Base-by-base conservation (phyloP, 2,329 filamentous ascomycete species). In the Arthrobotrys entomopaga region DNA sequence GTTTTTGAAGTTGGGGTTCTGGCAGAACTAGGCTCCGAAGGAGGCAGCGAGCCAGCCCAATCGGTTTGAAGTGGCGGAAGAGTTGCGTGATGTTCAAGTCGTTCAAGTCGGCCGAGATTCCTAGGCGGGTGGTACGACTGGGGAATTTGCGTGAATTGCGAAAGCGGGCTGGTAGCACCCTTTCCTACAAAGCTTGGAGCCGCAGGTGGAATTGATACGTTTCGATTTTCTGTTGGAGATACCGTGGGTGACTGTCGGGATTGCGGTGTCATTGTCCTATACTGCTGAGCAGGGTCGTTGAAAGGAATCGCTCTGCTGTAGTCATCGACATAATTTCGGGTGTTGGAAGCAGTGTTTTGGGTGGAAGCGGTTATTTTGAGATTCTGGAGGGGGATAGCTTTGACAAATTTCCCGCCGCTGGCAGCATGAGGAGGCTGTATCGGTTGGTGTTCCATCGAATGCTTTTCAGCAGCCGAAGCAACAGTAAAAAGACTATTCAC, bases 1-100 rank as follows among this genome's bases (percentile, higher is more conserved):
- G 40, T 16, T 49, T 70, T 75, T 2, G 71, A 75, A 19, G 65
- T 70, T 64, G 71, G 65, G 2, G 71, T 65, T 22, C 58, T 70
- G 5, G 71, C 71, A 15, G 71, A 75, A 22, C 43, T 61, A 4
- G 57, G 49, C 16, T 74, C 63, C 8, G 70, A 67, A 15, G 54
- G 42, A 50, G 70, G 20, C 40, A 74, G 24, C 6, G 61, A 60
- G n/a, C 54, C 50, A 26, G 20, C n/a, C 70, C 63, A 74, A 26
- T 67, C 63, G 5, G 70, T 74, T 54, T 74, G 63, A 40, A 74
- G 42, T 56, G 63, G 63, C 26, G 63, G 70, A 34, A 67, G 63
- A 50, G 69, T 54, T 26, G 60, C 56, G 43, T 66, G 65, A 52
- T 64, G 70, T 26, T 74, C 63, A 34, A 56, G 70, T 49, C 70